Evolutionary conservation across 1,284 basidiomycete species (phyloP).

Genomic region (Phylloboletellus chloephorus): DNA sequence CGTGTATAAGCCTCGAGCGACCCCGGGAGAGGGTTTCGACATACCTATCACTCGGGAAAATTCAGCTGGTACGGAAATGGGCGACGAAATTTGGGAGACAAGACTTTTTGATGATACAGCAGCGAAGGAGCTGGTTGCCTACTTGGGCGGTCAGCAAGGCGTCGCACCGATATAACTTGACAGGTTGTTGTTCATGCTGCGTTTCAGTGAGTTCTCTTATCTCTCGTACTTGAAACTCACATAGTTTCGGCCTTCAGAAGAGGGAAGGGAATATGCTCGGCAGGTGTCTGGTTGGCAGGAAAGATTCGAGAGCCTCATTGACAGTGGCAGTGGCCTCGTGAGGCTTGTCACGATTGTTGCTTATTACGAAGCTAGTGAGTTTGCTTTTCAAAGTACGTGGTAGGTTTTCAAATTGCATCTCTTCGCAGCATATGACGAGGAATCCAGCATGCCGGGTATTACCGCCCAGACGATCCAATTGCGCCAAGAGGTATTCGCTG

Average conservation of each 20-base stretch:
- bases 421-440: neutral
- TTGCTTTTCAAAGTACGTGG: no score
- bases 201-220: constrained; percentile 7
- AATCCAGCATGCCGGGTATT: neutral
- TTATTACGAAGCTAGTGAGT: constrained; percentile 9
- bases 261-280: neutral
- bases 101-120: constrained; percentile 9
- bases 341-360: constrained; percentile 5
- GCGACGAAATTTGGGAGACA: constrained; percentile 7
- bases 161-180: constrained; percentile 7
- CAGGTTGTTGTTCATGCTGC: constrained; percentile 12
- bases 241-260: neutral
- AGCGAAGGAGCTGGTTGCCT: constrained; percentile 1
- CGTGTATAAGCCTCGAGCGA: constrained; percentile 13
- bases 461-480: neutral
- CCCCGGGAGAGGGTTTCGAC: constrained; percentile 6
- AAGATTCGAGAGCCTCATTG: neutral
- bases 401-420: neutral
- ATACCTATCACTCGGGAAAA: neutral
- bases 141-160: neutral
- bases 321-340: neutral
- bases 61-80: neutral
- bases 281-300: neutral
- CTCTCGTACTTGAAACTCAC: neutral
- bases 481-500: neutral